A percentile compares a stretch with the other conserved stretches of the same genome.
phyloP scores from a whole-genome alignment of 2,329 filamentous ascomycete genomes.

The Trichoderma guizhouense region DNA sequence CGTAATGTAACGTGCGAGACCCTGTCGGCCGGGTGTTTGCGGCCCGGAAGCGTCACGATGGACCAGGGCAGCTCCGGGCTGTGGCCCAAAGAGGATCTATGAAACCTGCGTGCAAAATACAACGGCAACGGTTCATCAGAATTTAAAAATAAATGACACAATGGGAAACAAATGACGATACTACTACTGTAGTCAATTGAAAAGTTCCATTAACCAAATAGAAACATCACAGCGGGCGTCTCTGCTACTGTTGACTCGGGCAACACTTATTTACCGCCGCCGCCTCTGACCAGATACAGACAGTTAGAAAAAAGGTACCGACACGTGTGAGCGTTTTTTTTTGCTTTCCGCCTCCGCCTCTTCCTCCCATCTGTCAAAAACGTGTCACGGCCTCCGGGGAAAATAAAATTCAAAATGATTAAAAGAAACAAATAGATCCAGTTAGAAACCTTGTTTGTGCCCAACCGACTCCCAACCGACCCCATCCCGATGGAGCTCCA shows the following conservation, averaged over 20 bases:
- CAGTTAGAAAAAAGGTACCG: background rate
- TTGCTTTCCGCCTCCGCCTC: background rate
- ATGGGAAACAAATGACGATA: background rate
- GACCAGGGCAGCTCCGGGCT: background rate
- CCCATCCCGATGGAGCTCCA: background rate
- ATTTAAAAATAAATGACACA: background rate
- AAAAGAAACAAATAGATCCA: background rate
- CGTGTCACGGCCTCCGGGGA: background rate
- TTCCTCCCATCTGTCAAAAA: background rate
- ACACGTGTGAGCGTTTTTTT: background rate
- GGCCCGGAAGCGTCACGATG: background rate
- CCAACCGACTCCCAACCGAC: slow-evolving; percentile 10
- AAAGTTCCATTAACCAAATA: background rate
- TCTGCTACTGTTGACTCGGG: background rate
- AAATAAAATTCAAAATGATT: background rate
- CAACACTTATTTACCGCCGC: background rate
- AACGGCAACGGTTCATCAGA: background rate
- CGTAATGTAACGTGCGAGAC: background rate
- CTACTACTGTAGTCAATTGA: background rate
- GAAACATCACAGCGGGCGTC: background rate
- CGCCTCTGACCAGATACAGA: background rate
- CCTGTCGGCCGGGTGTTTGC: slow-evolving; percentile 16
- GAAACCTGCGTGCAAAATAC: background rate
- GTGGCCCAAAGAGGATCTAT: background rate
- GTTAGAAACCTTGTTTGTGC: background rate